Evolutionary conservation across 2,329 filamentous ascomycete genomes (phyloP).

Genomic region (Pezicula rhizophila): DNA sequence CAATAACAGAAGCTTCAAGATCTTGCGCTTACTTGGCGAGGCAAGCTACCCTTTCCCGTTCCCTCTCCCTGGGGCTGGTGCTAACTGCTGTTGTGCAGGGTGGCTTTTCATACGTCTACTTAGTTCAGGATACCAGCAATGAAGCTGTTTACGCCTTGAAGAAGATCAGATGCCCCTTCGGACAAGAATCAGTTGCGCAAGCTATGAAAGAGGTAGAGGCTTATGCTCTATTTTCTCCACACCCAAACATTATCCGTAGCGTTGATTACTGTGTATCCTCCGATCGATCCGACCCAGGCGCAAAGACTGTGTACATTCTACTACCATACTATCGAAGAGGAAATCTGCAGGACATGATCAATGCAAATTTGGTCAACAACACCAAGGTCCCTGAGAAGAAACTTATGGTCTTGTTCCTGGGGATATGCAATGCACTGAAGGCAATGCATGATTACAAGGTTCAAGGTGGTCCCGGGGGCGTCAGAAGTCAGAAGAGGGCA

Average conservation of each 20-base stretch:
- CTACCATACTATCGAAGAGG: slow-evolving; percentile 92
- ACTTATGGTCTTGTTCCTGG: slow-evolving; percentile 85
- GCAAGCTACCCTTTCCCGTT: slow-evolving; percentile 37
- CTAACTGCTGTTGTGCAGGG: slow-evolving; percentile 47
- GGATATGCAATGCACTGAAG: slow-evolving; percentile 81
- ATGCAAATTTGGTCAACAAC: slow-evolving; percentile 95
- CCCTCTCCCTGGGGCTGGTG: not conserved
- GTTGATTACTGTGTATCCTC: slow-evolving; percentile 77
- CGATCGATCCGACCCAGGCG: slow-evolving; percentile 60
- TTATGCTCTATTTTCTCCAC: slow-evolving; percentile 80
- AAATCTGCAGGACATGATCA: slow-evolving; percentile 97
- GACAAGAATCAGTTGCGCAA: slow-evolving; percentile 88
- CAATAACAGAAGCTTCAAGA: slow-evolving; percentile 92
- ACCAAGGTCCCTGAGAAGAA: slow-evolving; percentile 80
- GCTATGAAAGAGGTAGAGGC: slow-evolving; percentile 97
- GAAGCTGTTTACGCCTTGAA: slow-evolving; percentile 89
- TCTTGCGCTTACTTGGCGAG: slow-evolving; percentile 87
- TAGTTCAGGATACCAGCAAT: slow-evolving; percentile 83
- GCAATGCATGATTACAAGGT: slow-evolving; percentile 87
- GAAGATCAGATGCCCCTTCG: slow-evolving; percentile 98
- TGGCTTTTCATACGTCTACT: slow-evolving; percentile 98
- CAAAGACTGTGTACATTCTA: slow-evolving; percentile 94
- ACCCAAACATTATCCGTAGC: slow-evolving; percentile 79
- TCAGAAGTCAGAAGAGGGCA: slow-evolving; percentile 40
- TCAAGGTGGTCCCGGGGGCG: slow-evolving; percentile 49